A percentile compares a stretch with the other conserved stretches of the same genome.
Conservation (phyloP, 768 basidiomycete genomes). For the Myochromella boudieri region DNA sequence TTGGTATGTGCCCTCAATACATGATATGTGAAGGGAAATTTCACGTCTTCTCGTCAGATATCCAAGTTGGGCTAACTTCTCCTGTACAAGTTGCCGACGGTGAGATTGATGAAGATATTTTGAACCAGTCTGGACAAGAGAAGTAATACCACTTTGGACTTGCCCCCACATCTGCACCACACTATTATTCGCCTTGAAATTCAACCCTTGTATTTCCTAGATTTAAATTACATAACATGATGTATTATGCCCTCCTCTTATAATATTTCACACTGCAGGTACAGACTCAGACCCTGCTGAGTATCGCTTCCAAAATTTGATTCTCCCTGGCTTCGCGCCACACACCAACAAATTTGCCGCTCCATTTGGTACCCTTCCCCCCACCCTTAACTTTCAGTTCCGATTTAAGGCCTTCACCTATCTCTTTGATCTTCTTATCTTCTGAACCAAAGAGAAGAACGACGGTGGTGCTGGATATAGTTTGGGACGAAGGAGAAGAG, state of each 20-base stretch:
- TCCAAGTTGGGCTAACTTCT: constrained; percentile 5
- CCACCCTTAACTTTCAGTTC: constrained; percentile 72
- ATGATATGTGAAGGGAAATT: too few relatives aligned
- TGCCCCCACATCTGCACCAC: neutral
- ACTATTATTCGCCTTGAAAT: neutral
- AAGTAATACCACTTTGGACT: constrained; percentile 5
- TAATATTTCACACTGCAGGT: neutral
- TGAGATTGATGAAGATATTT: constrained; percentile 1
- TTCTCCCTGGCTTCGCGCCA: constrained; percentile 56
- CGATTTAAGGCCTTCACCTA: constrained; percentile 55
- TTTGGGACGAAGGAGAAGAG: constrained; percentile 63
- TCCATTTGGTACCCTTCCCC: constrained; percentile 75
- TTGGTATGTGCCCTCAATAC: constrained; percentile 18
- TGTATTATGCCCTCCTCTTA: too few relatives aligned
- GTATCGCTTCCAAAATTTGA: constrained; percentile 34
- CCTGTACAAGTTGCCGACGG: neutral
- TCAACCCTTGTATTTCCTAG: constrained; percentile 5
- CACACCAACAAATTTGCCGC: constrained; percentile 68
- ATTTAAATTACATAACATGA: neutral
- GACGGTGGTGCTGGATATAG: constrained; percentile 44
- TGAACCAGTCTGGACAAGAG: constrained; percentile 9
- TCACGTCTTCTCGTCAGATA: neutral
- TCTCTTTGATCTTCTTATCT: constrained; percentile 56
- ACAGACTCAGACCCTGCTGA: constrained; percentile 26
- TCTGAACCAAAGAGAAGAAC: constrained; percentile 63